A percentile compares a stretch with the other conserved stretches of the same genome.
Conservation (phyloP, 1,284 basidiomycete species). For the Apiotrichum porosum region DNA sequence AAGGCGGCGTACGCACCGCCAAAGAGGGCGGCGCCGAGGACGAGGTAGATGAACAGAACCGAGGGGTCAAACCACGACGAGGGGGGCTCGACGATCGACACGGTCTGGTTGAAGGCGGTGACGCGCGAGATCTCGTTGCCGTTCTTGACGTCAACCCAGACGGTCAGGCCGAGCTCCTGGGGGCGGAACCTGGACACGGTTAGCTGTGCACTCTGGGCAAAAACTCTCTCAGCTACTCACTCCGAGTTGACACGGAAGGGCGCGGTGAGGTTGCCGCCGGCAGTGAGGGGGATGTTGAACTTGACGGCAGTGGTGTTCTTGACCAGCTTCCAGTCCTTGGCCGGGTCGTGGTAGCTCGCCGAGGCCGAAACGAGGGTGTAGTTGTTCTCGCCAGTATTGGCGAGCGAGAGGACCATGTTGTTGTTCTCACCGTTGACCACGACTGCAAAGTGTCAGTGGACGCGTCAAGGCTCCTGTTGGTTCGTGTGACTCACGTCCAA, state of each 20-base stretch:
- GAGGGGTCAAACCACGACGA: slow-evolving; percentile 69
- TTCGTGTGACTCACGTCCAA: slow-evolving; percentile 62
- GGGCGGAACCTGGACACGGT: slow-evolving; percentile 55
- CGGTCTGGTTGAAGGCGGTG: slow-evolving; percentile 69
- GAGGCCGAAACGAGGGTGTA: slow-evolving; percentile 66
- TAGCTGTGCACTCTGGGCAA: no score
- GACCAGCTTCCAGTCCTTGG: slow-evolving; percentile 61
- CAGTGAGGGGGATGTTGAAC: slow-evolving; percentile 59
- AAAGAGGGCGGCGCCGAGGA: slow-evolving; percentile 62
- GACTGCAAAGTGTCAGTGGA: slow-evolving; percentile 52
- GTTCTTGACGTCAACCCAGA: slow-evolving; percentile 59
- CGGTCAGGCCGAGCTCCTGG: slow-evolving; percentile 68
- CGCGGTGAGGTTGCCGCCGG: slow-evolving; percentile 63
- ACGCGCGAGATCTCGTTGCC: slow-evolving; percentile 50
- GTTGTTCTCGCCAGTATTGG: slow-evolving; percentile 71
- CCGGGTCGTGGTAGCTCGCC: slow-evolving; percentile 67
- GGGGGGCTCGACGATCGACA: slow-evolving; percentile 76
- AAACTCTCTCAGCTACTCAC: no score
- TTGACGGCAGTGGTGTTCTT: slow-evolving; percentile 59
- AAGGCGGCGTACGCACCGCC: slow-evolving; percentile 66
- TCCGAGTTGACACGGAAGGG: slow-evolving; percentile 78
- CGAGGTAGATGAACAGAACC: slow-evolving; percentile 68
- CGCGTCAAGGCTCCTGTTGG: background rate
- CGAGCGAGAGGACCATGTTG: slow-evolving; percentile 60
- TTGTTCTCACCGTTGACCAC: slow-evolving; percentile 83